phyloP scores from a whole-genome alignment of 129 eudicot genomes.

The Smallanthus sonchifolius region DNA sequence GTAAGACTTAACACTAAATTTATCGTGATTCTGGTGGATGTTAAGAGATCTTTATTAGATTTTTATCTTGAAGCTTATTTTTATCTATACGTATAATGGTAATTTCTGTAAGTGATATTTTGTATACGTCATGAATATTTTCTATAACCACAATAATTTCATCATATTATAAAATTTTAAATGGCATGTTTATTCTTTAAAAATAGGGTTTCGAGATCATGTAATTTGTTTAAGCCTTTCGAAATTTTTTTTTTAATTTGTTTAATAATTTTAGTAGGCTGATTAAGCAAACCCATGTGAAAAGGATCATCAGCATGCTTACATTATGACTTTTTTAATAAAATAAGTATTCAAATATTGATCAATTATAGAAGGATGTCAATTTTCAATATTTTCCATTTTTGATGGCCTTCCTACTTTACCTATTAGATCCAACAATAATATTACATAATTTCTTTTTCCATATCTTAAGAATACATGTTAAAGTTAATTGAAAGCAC shows the following conservation, averaged over 20 bases:
- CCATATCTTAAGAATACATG: no score
- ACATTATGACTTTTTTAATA: neutral
- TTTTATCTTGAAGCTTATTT: no score
- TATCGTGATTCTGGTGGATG: no score
- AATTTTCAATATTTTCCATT: neutral
- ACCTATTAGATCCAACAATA: neutral
- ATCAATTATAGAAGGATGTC: conserved; percentile 13
- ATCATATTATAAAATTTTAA: no score
- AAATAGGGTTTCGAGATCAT: neutral
- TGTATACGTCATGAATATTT: neutral
- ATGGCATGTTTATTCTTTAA: neutral
- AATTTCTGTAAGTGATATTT: neutral
- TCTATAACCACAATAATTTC: neutral
- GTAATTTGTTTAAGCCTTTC: neutral
- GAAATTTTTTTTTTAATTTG: no score
- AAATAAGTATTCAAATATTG: neutral
- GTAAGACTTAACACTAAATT: no score
- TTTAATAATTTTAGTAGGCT: conserved; percentile 3
- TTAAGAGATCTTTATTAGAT: no score
- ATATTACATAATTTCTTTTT: neutral
- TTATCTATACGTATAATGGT: neutral
- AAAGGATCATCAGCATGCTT: neutral
- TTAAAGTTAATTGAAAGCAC: no score
- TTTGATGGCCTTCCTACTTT: neutral
- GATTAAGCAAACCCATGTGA: conserved; percentile 27